A percentile compares a stretch with the other conserved stretches of the same genome.
phyloP scores from a whole-genome alignment of 108 stramenopile genomes.

The Nitzschia sp. region DNA sequence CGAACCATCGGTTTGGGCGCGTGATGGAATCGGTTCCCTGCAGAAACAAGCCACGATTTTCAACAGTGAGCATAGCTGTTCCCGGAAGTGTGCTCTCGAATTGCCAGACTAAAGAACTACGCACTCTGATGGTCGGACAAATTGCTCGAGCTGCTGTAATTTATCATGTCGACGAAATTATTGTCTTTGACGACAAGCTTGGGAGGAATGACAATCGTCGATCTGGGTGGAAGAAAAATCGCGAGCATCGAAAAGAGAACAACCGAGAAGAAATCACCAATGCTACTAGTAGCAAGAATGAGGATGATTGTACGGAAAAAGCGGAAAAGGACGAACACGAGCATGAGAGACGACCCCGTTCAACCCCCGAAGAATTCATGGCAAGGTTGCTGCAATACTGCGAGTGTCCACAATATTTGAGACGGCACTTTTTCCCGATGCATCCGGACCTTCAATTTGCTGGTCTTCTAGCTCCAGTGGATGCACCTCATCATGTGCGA shows the following conservation, averaged over 20 bases:
- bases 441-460: conserved; percentile 94
- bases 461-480: conserved; percentile 92
- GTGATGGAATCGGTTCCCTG: conserved; percentile 86
- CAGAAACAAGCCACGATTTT: conserved; percentile 66
- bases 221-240: conserved; percentile 12
- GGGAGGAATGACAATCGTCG: conserved; percentile 23
- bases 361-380: conserved; percentile 91
- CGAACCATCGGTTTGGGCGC: conserved; percentile 74
- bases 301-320: conserved; percentile 16
- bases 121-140: conserved; percentile 91
- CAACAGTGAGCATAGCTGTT: conserved; percentile 92
- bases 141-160: conserved; percentile 95
- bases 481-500: conserved; percentile 97
- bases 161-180: conserved; percentile 96
- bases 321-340: conserved; percentile 5
- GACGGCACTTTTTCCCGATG: conserved; percentile 91
- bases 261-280: conserved; percentile 8
- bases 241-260: conserved; percentile 16
- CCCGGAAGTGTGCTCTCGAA: conserved; percentile 93
- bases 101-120: conserved; percentile 90
- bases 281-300: not conserved
- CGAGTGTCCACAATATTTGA: conserved; percentile 94
- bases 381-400: conserved; percentile 92
- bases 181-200: conserved; percentile 93
- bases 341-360: conserved; percentile 30